phyloP scores from a whole-genome alignment of 352 stramenopile genomes.

The Pythium monospermum region DNA sequence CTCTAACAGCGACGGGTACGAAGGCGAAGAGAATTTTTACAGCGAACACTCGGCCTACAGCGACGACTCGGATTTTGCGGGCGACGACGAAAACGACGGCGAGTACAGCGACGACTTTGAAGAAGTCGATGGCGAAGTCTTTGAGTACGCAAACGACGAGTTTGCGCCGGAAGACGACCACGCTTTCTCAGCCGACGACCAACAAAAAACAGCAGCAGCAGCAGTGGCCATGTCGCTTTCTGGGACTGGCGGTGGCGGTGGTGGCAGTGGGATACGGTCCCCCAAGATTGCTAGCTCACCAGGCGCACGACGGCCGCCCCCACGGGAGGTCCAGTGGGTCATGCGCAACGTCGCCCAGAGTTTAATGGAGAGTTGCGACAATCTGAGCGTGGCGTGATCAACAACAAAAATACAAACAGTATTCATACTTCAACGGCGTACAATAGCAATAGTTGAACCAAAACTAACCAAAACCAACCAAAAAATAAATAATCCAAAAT shows the following conservation, averaged over 20 bases:
- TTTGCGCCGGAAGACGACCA: slow-evolving; percentile 39
- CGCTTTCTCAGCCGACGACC: not conserved
- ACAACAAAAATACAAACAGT: slow-evolving; percentile 46
- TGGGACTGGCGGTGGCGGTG: too few relatives aligned
- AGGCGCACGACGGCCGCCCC: slow-evolving; percentile 18
- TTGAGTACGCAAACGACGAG: slow-evolving; percentile 72
- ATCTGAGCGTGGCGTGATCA: slow-evolving; percentile 77
- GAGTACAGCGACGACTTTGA: slow-evolving; percentile 85
- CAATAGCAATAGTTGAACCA: slow-evolving; percentile 12
- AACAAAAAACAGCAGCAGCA: too few relatives aligned
- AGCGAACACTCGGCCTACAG: slow-evolving; percentile 78
- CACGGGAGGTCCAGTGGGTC: slow-evolving; percentile 70
- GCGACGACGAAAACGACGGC: slow-evolving; percentile 54
- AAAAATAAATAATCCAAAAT: too few relatives aligned
- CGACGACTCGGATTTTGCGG: slow-evolving; percentile 63
- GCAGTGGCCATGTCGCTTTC: too few relatives aligned
- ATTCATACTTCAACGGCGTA: slow-evolving; percentile 3
- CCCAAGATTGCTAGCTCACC: slow-evolving; percentile 16
- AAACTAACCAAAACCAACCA: not conserved
- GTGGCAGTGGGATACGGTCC: slow-evolving; percentile 8
- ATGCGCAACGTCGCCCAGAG: slow-evolving; percentile 71
- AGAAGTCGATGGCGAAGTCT: slow-evolving; percentile 67
- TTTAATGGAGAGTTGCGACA: slow-evolving; percentile 52
- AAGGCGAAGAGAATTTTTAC: slow-evolving; percentile 82
- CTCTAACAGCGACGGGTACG: slow-evolving; percentile 64